Base-by-base conservation (phyloP, 2,329 filamentous ascomycete species). In the Furcasterigmium furcatum region DNA sequence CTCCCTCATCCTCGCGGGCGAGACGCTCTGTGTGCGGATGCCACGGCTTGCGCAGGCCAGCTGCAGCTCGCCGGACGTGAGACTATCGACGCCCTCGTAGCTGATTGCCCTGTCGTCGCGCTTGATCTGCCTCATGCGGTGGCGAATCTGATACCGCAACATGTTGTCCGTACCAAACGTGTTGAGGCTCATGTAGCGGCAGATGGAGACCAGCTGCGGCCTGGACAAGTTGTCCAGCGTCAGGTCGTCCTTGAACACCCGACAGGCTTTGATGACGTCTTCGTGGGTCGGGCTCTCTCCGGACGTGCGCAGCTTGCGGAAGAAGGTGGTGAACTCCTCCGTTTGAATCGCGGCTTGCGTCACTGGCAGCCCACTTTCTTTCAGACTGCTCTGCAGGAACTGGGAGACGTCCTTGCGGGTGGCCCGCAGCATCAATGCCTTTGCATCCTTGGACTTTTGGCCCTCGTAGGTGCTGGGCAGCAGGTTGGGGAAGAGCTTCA, bases 51-150 rank as follows among this genome's bases (percentile, higher is more conserved):
- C 90, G 63, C 90, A 95, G 2, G 94, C 94, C 60, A 84, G 88
- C 73, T 97, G 94, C 39, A 99, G 79, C 67, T 99, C 94, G 2
- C 85, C 79, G 1, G 97, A 91, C n/a, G 91, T 95, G 43, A 99
- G 80, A 44, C 87, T 91, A 49, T 95, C 91, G 24, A 99, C 86
- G 27, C 94, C 91, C 68, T 99, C 94, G 61, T 86, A 96, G 64
- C 84, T 87, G 63, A 99, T 99, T 52, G 91, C 91, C 55, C 85
- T 85, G 71, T 99, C 94, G 61, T 99, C 94, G 52, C 92, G 86
- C 83, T 99, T 99, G 77, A 97, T 97, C 71, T 99, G 94, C 58
- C 92, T 84, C 94, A 99, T 99, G 52, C 92, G 88, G 71, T 97
- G 91, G 47, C 94, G 89, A 59, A 99, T 84, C 65, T 95, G 91